Evolutionary conservation across 1,284 basidiomycete genomes (phyloP), one percentile per base, ranked within the genome.

Genomic region (Tranzscheliella williamsii): DNA sequence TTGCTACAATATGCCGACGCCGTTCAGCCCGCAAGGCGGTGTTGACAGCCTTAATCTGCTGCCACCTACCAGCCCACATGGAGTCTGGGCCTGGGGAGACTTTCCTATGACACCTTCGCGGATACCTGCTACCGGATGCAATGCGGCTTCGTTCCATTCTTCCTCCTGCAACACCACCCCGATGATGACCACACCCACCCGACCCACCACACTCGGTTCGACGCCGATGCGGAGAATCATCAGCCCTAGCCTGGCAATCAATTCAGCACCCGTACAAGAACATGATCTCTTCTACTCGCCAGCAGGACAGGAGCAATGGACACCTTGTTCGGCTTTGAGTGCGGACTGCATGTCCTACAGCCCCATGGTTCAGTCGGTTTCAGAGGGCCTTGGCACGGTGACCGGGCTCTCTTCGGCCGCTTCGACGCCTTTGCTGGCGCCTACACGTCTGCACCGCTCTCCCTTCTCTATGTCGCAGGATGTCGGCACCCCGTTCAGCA

Each of bases 271-370:
- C 1, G 20, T 57, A 8, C 53, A 63, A 34, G 60, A 63, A 42
- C 49, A 63, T 46, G 54, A 63, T 24, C 46, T 57, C 40, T 63
- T 63, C 50, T 57, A 63, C 46, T 63, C 60, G 50, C 60, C 60
- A 40, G 39, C 60, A 43, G 20, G 32, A 17, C 49, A 63, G 21
- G 49, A 53, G 42, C 49, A 50, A 41, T 63, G 60, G 9, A 63
- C 60, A 15, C 60, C 60, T 6, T 48, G 42, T 11, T 53, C 60
- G 26, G 43, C 58, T 12, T 55, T 62, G 49, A 56, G 60, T 46
- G 29, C 18, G 16, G 60, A 63, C 24, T 57, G 53, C 42, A 30
- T 57, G 27, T 63, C 53, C 50, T 57, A 46, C 50, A 53, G 49
- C 37, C 53, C 60, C 23, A 57, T 57, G 53, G 60, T 63, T 23